phyloP scores from a whole-genome alignment of 305 asterid species.

The Solanum hybrid region DNA sequence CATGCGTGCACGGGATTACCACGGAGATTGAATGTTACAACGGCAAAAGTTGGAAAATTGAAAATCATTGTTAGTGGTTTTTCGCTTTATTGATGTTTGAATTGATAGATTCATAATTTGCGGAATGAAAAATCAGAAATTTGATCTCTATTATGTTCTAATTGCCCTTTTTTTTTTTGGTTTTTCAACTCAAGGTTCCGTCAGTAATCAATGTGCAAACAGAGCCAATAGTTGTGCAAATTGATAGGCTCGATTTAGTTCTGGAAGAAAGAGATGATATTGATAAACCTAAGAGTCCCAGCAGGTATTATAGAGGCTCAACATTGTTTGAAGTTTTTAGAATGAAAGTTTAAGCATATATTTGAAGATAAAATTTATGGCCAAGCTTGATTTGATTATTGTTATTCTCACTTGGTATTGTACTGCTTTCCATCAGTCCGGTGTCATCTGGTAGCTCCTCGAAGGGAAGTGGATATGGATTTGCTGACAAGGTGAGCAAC shows the following conservation, averaged over 20 bases:
- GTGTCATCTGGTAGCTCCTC: constrained; percentile 40
- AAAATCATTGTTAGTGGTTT: no score
- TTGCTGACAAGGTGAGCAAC: constrained; percentile 80
- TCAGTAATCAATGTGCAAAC: constrained; percentile 85
- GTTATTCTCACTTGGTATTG: neutral
- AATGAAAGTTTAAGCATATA: no score
- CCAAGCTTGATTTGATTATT: constrained; percentile 6
- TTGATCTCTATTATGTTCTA: no score
- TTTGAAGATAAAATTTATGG: neutral
- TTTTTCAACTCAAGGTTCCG: constrained; percentile 53
- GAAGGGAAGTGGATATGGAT: constrained; percentile 82
- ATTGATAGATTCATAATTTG: no score
- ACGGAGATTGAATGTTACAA: no score
- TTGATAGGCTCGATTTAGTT: constrained; percentile 83
- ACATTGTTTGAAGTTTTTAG: constrained; percentile 3
- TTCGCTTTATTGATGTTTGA: no score
- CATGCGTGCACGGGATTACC: no score
- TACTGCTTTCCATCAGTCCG: constrained; percentile 33
- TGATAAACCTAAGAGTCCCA: constrained; percentile 42
- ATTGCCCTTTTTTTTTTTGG: no score
- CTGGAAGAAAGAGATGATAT: constrained; percentile 83
- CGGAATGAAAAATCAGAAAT: no score
- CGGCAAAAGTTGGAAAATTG: no score
- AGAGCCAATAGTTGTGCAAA: constrained; percentile 81
- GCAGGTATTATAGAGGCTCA: constrained; percentile 39